Evolutionary conservation across 257 asterid genomes (phyloP).

Genomic region (Misopates orontium): DNA sequence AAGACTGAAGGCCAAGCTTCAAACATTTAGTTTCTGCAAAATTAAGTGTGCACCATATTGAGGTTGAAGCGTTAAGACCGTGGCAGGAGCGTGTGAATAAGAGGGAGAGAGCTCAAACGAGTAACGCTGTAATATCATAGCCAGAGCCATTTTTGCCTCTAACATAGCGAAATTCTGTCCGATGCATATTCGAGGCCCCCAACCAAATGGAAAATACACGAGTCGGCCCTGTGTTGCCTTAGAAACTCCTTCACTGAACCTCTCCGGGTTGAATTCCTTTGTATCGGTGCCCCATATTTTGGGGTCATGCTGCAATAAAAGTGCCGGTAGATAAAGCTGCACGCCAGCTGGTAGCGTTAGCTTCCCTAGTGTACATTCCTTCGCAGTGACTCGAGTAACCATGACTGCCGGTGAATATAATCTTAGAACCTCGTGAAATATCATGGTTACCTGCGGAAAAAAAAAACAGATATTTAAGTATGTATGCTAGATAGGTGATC

Average conservation of each 20-base stretch:
- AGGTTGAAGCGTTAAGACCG: slow-evolving; percentile 34
- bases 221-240: slow-evolving; percentile 39
- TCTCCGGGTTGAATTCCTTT: slow-evolving; percentile 54
- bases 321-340: slow-evolving; percentile 30
- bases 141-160: slow-evolving; percentile 57
- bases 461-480: too few species aligned
- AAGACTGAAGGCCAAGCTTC: neutral
- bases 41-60: slow-evolving; percentile 51
- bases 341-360: slow-evolving; percentile 42
- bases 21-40: slow-evolving; percentile 19
- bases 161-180: slow-evolving; percentile 55
- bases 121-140: slow-evolving; percentile 41
- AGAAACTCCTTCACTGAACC: slow-evolving; percentile 45
- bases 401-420: slow-evolving; percentile 43
- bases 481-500: too few species aligned
- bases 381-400: slow-evolving; percentile 16
- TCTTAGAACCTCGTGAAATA: slow-evolving; percentile 56
- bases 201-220: slow-evolving; percentile 43
- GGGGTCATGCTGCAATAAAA: slow-evolving; percentile 42
- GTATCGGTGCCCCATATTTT: slow-evolving; percentile 59
- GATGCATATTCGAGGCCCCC: slow-evolving; percentile 61
- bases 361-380: slow-evolving; percentile 39
- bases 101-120: slow-evolving; percentile 52
- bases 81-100: slow-evolving; percentile 50
- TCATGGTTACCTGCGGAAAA: slow-evolving; percentile 48